Evolutionary conservation across 2,329 filamentous ascomycete genomes (phyloP), one percentile per base, ranked within the genome.

Genomic region (Colletotrichum tropicale): DNA sequence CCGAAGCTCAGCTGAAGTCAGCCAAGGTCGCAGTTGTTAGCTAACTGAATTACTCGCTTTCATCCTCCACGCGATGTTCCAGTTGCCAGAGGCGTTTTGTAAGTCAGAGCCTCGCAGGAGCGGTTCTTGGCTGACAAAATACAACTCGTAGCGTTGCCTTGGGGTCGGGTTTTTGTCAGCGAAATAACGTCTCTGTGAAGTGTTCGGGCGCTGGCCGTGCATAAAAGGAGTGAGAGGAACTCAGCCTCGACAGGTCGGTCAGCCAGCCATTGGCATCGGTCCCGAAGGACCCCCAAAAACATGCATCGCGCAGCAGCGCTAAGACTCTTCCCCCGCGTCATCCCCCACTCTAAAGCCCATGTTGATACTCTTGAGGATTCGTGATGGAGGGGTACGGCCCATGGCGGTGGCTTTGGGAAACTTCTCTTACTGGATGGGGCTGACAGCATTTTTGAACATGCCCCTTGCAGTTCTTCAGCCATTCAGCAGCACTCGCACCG

Each of bases 321-420:
- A 67, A 70, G 72, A 67, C 72, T 55, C 38, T 66, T 48, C 30
- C 18, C 38, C 28, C 55, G 68, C 69, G 69, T 67, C 72, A 72
- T 67, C 56, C 70, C 62, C 36, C 69, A 58, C 69, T 72, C 24
- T 21, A 66, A 36, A 38, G 36, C 24, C 30, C 48, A 61, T 65
- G 28, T 30, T 74, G 71, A 70, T 34, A 61, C 71, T 52, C 36
- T 67, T 32, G 26, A 32, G 38, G 56, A 48, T 75, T 74, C 69
- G 55, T 72, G 69, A 75, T 71, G 69, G 55, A 30, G 52, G 28
- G 48, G 15, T 21, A 30, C 67, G 28, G 69, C 48, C 67, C 72
- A 56, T 72, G 52, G 72, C 72, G 72, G 69, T 75, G 72, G 72
- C 72, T 75, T 72, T 61, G n/a, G 62, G 32, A 6, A 26, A 61